A percentile compares a stretch with the other conserved stretches of the same genome.
These are phyloP conservation scores for Apiotrichum siamense DNA, from an alignment of 1,284 basidiomycete genomes.

Conservation along the genomic window DNA sequence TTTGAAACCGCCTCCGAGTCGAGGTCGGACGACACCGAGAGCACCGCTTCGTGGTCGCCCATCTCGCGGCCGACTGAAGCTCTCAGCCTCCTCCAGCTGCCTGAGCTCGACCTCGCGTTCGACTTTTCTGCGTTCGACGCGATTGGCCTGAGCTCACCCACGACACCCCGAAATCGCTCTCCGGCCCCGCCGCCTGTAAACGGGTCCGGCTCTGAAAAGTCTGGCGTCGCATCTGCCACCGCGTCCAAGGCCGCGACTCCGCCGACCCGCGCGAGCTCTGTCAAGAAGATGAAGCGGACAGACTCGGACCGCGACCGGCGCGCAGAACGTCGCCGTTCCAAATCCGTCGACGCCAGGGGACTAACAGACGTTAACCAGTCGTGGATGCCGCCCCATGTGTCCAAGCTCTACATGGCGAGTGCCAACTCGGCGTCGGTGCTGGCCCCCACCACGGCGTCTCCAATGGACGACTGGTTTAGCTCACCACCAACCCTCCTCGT, in stretches of 20 bases:
- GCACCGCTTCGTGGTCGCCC: conserved; percentile 4
- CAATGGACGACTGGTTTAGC: not conserved
- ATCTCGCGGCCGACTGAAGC: conserved; percentile 25
- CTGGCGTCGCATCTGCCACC: not conserved
- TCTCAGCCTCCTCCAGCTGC: conserved; percentile 38
- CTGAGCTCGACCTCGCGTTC: conserved; percentile 44
- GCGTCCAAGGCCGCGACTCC: conserved; percentile 16
- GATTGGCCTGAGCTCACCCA: conserved; percentile 27
- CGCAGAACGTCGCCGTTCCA: conserved; percentile 12
- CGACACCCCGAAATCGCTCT: conserved; percentile 27
- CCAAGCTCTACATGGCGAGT: conserved; percentile 20
- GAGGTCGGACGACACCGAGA: not conserved
- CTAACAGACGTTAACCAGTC: conserved; percentile 5
- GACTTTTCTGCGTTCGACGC: conserved; percentile 35
- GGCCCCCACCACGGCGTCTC: conserved; percentile 3
- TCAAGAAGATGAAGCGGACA: not conserved
- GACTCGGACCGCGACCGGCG: conserved; percentile 4
- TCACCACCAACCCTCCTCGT: not conserved
- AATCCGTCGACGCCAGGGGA: conserved; percentile 11
- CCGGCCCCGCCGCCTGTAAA: too few relatives aligned
- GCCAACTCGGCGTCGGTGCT: conserved; percentile 24
- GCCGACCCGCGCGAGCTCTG: conserved; percentile 1
- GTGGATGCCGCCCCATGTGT: conserved; percentile 17
- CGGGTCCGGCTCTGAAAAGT: too few relatives aligned
- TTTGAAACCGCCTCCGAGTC: not conserved